Conservation (phyloP, 2,329 filamentous ascomycete genomes). For the Fusarium citri region DNA sequence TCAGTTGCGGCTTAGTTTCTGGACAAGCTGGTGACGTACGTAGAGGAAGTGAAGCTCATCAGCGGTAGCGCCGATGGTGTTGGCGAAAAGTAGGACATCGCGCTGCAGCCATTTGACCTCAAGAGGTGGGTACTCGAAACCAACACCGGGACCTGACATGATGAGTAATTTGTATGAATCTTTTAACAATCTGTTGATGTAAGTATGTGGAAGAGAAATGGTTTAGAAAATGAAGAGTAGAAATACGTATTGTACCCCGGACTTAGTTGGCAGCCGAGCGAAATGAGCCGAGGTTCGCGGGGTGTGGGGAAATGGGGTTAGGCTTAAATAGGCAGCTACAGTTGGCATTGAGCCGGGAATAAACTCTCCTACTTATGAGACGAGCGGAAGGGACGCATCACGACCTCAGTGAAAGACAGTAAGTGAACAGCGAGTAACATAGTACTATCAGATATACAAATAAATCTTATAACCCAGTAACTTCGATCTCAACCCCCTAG, state of each 20-base stretch:
- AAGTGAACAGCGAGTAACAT: too few relatives aligned
- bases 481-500: too few relatives aligned
- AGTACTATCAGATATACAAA: background rate
- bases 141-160: constrained; percentile 11
- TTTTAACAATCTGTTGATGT: background rate
- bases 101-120: constrained; percentile 11
- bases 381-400: too few relatives aligned
- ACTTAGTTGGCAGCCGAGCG: too few relatives aligned
- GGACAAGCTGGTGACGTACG: background rate
- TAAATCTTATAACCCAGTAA: too few relatives aligned
- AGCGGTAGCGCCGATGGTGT: constrained; percentile 6
- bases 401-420: too few relatives aligned
- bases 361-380: too few relatives aligned
- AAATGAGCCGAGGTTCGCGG: constrained; percentile 8
- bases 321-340: too few relatives aligned
- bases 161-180: background rate
- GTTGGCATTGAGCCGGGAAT: too few relatives aligned
- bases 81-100: constrained; percentile 13
- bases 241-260: background rate
- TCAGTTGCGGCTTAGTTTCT: constrained; percentile 54
- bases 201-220: background rate
- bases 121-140: constrained; percentile 11
- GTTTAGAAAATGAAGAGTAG: background rate
- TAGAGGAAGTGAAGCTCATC: constrained; percentile 20
- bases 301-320: background rate